Evolutionary conservation across 441 rosid genomes (phyloP), one percentile per base, ranked within the genome.

Genomic region (Viola pubescens): DNA sequence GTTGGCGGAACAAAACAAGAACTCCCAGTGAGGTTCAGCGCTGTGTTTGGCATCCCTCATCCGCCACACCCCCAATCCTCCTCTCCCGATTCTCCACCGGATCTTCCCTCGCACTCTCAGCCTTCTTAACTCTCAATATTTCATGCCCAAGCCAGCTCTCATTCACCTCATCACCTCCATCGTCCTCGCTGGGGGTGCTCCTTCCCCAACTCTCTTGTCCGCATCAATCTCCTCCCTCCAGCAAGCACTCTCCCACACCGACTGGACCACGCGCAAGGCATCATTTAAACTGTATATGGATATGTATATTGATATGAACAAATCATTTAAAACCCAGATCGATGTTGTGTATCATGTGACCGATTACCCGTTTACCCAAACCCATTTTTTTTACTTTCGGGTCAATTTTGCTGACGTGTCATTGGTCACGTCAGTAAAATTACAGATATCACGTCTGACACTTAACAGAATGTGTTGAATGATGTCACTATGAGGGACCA

Each of bases 181-280:
- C 57, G 73, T 91, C 63, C 74, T 91, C 63, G 96, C 96, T 43
- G 98, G 96, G 42, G 98, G 96, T 70, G 95, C 96, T 49, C 73
- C 82, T 1, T 67, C 89, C 11, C 80, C 73, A 67, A 68, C 55
- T 71, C 70, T 81, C 72, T 69, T 91, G 14, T 60, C 83, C 6
- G 80, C 95, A 13, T 94, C 98, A 60, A 71, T 88, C 63, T 46
- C 71, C 64, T 78, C 84, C 75, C 79, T 91, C 42, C 91, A 83
- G 75, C 94, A 83, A 62, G 85, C 91, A 7, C 90, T 91, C 16
- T 83, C 80, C 61, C 81, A 72, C 57, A 77, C 77, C 46, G 96
- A 91, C 61, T 91, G 98, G 98, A 69, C 83, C 40, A 88, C 96
- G 49, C 96, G 98, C 44, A 91, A 87, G 70, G 91, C 98, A 73